Percentiles rank a stretch among this genome's conserved stretches.
Conservation (phyloP, 257 asterid species). For the Nicotiana otophora region DNA sequence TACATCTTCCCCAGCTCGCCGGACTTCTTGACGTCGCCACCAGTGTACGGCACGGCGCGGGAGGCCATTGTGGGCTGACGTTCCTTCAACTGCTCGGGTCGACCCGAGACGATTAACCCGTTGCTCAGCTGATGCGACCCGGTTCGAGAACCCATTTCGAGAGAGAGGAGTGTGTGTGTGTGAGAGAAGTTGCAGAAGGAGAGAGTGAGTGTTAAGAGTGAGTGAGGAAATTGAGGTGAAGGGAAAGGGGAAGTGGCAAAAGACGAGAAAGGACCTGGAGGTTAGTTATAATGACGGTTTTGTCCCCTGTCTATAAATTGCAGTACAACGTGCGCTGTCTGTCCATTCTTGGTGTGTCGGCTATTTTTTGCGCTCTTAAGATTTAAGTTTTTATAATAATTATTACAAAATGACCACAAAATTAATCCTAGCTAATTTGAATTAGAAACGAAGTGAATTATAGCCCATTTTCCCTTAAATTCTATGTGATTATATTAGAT, state of each 20-base stretch:
- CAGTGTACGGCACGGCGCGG: conserved; percentile 77
- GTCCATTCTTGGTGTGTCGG: not conserved
- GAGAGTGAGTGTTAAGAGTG: conserved; percentile 18
- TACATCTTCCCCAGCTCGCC: conserved; percentile 91
- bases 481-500: no score
- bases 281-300: conserved; percentile 9
- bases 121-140: conserved; percentile 91
- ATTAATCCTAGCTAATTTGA: no score
- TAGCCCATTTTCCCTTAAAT: no score
- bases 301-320: conserved; percentile 19
- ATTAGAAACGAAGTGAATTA: no score
- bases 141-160: conserved; percentile 54
- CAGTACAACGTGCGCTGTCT: conserved; percentile 1
- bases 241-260: conserved; percentile 14
- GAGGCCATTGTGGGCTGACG: conserved; percentile 68
- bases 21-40: conserved; percentile 85
- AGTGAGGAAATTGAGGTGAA: conserved; percentile 5
- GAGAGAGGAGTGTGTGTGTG: not conserved
- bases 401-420: no score
- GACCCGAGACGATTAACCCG: conserved; percentile 84
- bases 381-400: not conserved
- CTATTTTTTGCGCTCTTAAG: not conserved
- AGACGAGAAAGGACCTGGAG: conserved; percentile 26
- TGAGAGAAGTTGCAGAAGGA: not conserved
- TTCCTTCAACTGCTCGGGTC: conserved; percentile 67